phyloP scores from a whole-genome alignment of 2,329 filamentous ascomycete genomes.

The Fusarium tricinctum region DNA sequence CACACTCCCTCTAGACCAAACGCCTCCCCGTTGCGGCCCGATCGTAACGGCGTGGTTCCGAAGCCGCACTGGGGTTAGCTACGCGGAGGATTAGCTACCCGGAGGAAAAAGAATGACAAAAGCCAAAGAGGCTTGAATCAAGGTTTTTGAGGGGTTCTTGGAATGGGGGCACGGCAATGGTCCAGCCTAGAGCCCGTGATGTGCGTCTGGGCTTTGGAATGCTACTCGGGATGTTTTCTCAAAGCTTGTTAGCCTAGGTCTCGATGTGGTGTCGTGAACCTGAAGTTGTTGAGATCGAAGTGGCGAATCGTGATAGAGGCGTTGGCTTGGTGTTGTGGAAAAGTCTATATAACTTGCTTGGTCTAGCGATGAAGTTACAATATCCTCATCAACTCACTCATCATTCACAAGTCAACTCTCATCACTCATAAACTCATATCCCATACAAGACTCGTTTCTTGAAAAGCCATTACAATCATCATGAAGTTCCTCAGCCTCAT shows the following conservation, averaged over 20 bases:
- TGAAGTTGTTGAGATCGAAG: neutral
- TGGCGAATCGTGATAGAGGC: neutral
- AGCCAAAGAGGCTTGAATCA: neutral
- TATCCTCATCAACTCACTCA: neutral
- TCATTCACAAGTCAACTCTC: neutral
- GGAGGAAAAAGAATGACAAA: constrained; percentile 11
- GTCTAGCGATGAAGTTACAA: neutral
- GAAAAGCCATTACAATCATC: neutral
- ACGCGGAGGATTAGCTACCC: constrained; percentile 11
- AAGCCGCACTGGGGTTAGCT: constrained; percentile 14
- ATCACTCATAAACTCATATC: neutral
- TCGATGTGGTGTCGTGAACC: neutral
- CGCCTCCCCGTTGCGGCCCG: constrained; percentile 22
- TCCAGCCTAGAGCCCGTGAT: constrained; percentile 6
- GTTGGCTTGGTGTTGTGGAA: neutral
- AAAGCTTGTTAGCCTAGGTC: constrained; percentile 9
- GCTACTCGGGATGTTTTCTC: constrained; percentile 4
- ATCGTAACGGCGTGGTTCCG: constrained; percentile 23
- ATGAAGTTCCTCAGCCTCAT: constrained; percentile 41
- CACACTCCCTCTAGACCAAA: neutral
- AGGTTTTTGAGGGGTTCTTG: neutral
- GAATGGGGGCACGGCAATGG: constrained; percentile 12
- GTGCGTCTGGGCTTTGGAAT: constrained; percentile 22
- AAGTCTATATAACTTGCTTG: constrained; percentile 30
- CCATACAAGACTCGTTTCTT: neutral